Percentiles rank a stretch among this genome's conserved stretches.
Evolutionary conservation across 768 basidiomycete species (phyloP).

Genomic region (Suillus brevipes): DNA sequence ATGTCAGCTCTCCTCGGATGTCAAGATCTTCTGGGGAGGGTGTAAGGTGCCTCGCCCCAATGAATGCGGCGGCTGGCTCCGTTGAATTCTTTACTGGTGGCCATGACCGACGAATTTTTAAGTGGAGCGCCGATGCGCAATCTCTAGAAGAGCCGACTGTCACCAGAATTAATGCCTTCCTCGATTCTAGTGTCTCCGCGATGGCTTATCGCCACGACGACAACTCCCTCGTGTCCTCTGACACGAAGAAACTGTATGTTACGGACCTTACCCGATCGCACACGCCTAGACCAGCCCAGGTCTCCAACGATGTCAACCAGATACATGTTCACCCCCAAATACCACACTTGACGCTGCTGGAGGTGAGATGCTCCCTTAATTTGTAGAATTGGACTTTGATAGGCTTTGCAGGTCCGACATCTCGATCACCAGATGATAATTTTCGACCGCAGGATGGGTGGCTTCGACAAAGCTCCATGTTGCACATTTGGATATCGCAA

Average conservation of each 20-base stretch:
- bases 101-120: conserved; percentile 43
- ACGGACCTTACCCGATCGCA: conserved; percentile 40
- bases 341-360: conserved; percentile 44
- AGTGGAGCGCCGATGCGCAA: conserved; percentile 37
- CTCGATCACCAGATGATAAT: conserved; percentile 50
- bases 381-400: conserved; percentile 12
- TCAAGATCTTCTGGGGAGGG: conserved; percentile 30
- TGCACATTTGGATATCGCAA: conserved; percentile 46
- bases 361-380: conserved; percentile 39
- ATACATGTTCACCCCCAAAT: conserved; percentile 48
- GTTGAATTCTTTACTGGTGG: conserved; percentile 50
- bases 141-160: conserved; percentile 25
- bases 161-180: conserved; percentile 28
- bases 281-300: conserved; percentile 28
- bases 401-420: conserved; percentile 43
- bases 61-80: conserved; percentile 29
- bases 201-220: conserved; percentile 40
- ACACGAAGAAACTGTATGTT: conserved; percentile 35
- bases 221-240: conserved; percentile 37
- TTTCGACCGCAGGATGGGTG: conserved; percentile 44
- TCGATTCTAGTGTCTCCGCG: conserved; percentile 34
- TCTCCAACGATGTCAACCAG: conserved; percentile 43
- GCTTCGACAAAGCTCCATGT: conserved; percentile 41
- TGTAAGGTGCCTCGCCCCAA: conserved; percentile 45
- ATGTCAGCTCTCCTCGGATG: conserved; percentile 29